These are phyloP conservation scores for Pinus albicaulis DNA, from an alignment of 75 land plant species.

Conservation along the genomic window DNA sequence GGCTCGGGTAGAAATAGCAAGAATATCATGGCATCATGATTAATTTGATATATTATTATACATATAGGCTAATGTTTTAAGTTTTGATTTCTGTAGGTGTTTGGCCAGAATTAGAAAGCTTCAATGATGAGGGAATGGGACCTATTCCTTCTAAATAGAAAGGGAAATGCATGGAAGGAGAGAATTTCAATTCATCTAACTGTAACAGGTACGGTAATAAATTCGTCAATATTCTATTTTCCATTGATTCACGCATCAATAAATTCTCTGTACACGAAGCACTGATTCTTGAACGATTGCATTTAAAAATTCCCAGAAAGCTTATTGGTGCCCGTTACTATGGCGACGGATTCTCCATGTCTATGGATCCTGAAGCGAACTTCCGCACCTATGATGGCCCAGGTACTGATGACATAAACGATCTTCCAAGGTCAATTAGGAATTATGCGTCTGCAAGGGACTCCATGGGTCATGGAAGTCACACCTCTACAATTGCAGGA, in stretches of 20 bases:
- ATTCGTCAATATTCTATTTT: too few species aligned
- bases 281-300: too few species aligned
- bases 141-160: constrained; percentile 50
- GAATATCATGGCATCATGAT: neutral
- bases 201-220: constrained; percentile 30
- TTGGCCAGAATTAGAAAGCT: constrained; percentile 45
- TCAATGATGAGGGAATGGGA: constrained; percentile 42
- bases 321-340: constrained; percentile 29
- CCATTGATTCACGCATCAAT: too few species aligned
- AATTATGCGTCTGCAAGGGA: constrained; percentile 19
- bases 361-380: neutral
- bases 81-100: constrained; percentile 22
- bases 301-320: constrained; percentile 11
- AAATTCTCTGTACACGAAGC: too few species aligned
- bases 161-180: constrained; percentile 31
- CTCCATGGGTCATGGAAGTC: constrained; percentile 25
- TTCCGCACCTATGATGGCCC: constrained; percentile 11
- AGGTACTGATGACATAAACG: neutral
- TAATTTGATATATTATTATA: neutral
- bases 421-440: neutral
- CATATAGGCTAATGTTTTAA: neutral
- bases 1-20: neutral
- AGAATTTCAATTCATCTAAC: constrained; percentile 24
- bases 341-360: neutral
- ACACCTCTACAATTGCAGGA: constrained; percentile 37